phyloP scores from a whole-genome alignment of 495 filamentous ascomycete genomes.

The Hyaloscypha finlandica region DNA sequence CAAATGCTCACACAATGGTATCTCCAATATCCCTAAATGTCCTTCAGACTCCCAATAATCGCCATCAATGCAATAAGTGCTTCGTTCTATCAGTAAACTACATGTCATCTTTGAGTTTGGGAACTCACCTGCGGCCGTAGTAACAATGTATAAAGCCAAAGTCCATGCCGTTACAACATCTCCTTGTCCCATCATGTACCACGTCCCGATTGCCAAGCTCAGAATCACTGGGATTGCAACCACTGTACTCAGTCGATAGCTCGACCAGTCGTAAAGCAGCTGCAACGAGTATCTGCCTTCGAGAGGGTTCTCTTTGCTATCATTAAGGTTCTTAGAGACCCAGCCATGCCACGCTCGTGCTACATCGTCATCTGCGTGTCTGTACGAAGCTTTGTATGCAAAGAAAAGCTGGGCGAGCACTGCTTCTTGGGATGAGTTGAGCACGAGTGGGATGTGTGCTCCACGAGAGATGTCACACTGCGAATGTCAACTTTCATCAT shows the following conservation, averaged over 20 bases:
- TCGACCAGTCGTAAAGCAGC: constrained; percentile 28
- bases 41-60: constrained; percentile 29
- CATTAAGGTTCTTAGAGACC: constrained; percentile 28
- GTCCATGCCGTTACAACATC: constrained; percentile 30
- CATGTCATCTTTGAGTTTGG: not conserved
- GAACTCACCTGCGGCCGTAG: constrained; percentile 25
- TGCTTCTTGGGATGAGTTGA: constrained; percentile 23
- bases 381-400: constrained; percentile 25
- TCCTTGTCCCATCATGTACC: constrained; percentile 25
- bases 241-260: constrained; percentile 20
- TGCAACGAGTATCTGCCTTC: constrained; percentile 27
- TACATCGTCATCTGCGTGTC: constrained; percentile 24
- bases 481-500: not conserved
- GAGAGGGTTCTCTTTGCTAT: constrained; percentile 22
- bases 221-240: constrained; percentile 21
- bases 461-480: constrained; percentile 30
- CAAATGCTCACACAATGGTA: constrained; percentile 32
- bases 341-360: constrained; percentile 29
- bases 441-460: constrained; percentile 25
- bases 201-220: constrained; percentile 15
- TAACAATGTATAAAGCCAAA: constrained; percentile 26
- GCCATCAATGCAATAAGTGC: constrained; percentile 29
- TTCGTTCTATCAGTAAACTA: constrained; percentile 4
- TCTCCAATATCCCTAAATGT: constrained; percentile 16
- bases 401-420: constrained; percentile 27